Evolutionary conservation across 2,329 filamentous ascomycete species (phyloP).

Genomic region (Pyricularia sp.): DNA sequence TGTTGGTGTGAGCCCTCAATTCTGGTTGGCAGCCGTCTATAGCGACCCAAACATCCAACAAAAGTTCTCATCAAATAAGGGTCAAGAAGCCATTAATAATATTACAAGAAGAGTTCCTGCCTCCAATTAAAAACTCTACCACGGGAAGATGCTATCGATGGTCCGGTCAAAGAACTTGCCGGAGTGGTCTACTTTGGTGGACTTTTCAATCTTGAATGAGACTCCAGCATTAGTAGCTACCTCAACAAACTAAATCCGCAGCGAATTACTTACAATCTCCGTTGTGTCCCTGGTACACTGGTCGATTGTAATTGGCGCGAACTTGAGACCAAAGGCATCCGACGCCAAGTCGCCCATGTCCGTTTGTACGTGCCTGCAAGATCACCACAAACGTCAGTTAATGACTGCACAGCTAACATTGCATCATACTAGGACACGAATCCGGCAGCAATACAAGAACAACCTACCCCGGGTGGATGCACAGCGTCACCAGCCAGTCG

Average conservation of each 20-base stretch:
- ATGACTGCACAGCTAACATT: no score
- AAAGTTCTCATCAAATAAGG: no score
- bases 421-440: no score
- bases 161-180: not conserved
- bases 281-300: not conserved
- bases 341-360: not conserved
- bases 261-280: not conserved
- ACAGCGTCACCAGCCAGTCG: conserved; percentile 13
- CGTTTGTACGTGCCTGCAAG: not conserved
- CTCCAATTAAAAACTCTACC: conserved; percentile 6
- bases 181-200: not conserved
- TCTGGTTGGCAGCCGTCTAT: no score
- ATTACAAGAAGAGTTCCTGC: no score
- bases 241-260: not conserved
- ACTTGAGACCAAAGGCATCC: not conserved
- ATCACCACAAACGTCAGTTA: not conserved
- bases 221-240: no score
- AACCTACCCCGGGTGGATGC: conserved; percentile 19
- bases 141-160: conserved; percentile 1
- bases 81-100: no score
- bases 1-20: no score
- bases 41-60: no score
- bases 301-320: not conserved
- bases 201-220: not conserved
- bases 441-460: not conserved